phyloP scores from a whole-genome alignment of 225 moss, liverwort and hornwort genomes.

The Takakia lepidozioides region DNA sequence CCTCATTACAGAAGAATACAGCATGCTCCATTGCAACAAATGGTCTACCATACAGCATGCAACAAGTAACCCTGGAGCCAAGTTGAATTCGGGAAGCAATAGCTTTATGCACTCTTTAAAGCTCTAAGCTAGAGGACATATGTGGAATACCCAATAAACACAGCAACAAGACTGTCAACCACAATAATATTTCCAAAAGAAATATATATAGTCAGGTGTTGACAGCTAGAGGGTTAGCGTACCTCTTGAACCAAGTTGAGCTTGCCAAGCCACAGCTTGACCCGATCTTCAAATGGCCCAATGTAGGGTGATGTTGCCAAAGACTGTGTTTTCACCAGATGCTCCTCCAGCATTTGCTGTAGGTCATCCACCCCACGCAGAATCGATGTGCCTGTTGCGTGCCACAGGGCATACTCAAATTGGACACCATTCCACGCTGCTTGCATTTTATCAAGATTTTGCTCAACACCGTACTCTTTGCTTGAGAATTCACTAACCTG shows the following conservation, averaged over 20 bases:
- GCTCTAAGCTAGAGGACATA: no score
- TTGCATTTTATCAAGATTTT: constrained; percentile 62
- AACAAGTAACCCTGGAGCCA: no score
- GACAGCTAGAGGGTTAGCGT: no score
- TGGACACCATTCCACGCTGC: constrained; percentile 53
- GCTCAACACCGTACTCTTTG: constrained; percentile 71
- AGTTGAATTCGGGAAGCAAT: no score
- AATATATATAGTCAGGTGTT: no score
- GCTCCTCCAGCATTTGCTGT: constrained; percentile 71
- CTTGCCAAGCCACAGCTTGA: constrained; percentile 63
- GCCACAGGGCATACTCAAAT: constrained; percentile 53
- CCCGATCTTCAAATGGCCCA: constrained; percentile 68
- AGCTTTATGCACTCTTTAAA: no score
- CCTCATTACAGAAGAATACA: no score
- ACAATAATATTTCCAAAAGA: no score
- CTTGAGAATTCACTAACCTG: constrained; percentile 68
- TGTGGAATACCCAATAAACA: no score
- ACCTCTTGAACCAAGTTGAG: constrained; percentile 68
- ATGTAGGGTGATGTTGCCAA: constrained; percentile 73
- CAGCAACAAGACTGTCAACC: no score
- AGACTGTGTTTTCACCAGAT: constrained; percentile 68
- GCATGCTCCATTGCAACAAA: no score
- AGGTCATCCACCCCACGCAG: constrained; percentile 64
- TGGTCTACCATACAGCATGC: no score
- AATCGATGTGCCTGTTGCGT: constrained; percentile 43